Conservation (phyloP, 2,329 filamentous ascomycete species). For the Ophiostoma perfectum region DNA sequence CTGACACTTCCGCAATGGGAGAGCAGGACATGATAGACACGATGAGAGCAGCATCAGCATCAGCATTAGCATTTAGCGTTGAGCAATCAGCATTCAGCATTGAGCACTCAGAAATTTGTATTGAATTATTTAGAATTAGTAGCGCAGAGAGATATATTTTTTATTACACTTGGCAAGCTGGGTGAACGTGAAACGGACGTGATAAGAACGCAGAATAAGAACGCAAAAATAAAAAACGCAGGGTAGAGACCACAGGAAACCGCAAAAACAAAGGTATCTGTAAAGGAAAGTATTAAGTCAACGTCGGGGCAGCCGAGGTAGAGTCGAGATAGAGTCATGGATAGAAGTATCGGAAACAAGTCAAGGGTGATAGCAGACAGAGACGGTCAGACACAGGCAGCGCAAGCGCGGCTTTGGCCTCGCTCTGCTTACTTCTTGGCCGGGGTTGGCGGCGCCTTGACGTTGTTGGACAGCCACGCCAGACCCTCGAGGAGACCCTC, state of each 20-base stretch:
- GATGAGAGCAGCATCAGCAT: too few species aligned
- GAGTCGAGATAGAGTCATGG: background rate
- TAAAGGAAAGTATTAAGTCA: slow-evolving; percentile 7
- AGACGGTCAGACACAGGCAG: background rate
- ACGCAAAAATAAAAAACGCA: background rate
- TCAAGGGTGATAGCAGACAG: background rate
- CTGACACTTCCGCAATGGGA: too few species aligned
- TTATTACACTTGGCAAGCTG: background rate
- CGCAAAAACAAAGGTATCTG: slow-evolving; percentile 16
- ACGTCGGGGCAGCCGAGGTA: background rate
- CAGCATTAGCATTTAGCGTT: background rate
- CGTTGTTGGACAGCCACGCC: slow-evolving; percentile 78
- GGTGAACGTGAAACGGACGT: background rate
- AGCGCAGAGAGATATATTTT: too few species aligned
- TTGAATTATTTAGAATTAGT: too few species aligned
- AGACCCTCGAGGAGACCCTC: slow-evolving; percentile 77
- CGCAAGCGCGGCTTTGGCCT: background rate
- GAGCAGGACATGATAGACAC: too few species aligned
- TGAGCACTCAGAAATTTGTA: too few species aligned
- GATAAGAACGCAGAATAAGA: background rate
- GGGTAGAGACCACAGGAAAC: background rate
- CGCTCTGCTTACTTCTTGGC: slow-evolving; percentile 45
- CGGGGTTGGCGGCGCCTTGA: slow-evolving; percentile 59
- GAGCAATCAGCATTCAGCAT: too few species aligned
- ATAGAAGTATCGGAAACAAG: background rate